Evolutionary conservation across 2,329 filamentous ascomycete species (phyloP), one percentile per base, ranked within the genome.

Genomic region (Byssoonygena ceratinophila): DNA sequence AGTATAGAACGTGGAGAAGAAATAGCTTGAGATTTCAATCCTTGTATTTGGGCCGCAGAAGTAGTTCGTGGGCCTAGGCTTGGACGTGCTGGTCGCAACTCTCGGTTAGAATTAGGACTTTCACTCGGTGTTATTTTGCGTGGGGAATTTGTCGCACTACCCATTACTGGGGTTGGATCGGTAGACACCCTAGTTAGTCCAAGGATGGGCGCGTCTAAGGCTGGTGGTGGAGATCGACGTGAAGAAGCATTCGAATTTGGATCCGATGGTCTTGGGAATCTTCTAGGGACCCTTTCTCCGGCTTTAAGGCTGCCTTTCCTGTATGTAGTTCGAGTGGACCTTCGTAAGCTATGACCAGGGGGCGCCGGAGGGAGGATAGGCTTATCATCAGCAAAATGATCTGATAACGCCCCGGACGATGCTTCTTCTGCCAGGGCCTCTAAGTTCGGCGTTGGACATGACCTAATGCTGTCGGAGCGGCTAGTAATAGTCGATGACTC

Each of bases 241-340:
- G 71, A 67, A 51, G 76, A 74, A 16, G 76, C 74, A n/a, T 74
- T 52, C 2, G 55, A 74, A 55, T 83, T 81, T 12, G 75, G 75
- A 14, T 46, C 50, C 44, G 50, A 34, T 46, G 41, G 50, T 34
- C 50, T 52, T 23, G 50, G 50, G 23, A 46, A 31, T 9, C 50
- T 20, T 29, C 50, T 46, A 23, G 50, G 34, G n/a, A 46, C 43
- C 23, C 50, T 46, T n/a, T 52, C 50, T 4, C 50, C 50, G 12
- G 43, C 87, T 47, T 85, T 83, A 57, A 95, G 68, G 71, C 90
- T 96, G 31, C 90, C 90, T 54, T 87, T 87, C 61, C 90, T 77
- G 67, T 97, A 97, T 23, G 87, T 91, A 4, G 92, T 98, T 51
- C 87, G 80, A 18, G 89, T 98, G 11, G 92, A 96, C 56, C 92